Percentiles rank a stretch among this genome's conserved stretches.
These are phyloP conservation scores for Pyrenophora teres DNA, from an alignment of 2,329 filamentous ascomycete genomes.

Conservation along the genomic window DNA sequence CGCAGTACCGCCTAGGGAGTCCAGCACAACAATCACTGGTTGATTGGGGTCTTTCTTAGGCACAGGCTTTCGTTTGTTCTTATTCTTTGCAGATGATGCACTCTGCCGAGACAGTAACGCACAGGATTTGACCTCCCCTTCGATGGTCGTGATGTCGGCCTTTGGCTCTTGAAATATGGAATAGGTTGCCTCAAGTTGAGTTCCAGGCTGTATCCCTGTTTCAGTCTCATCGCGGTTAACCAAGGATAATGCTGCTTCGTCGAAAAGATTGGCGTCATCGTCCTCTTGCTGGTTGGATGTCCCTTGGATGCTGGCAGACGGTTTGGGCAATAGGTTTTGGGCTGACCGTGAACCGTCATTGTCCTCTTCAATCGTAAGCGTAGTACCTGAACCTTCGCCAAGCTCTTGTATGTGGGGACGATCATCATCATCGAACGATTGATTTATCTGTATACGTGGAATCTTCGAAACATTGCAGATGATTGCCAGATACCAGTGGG, in stretches of 20 bases:
- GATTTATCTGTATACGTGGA: slow-evolving; percentile 35
- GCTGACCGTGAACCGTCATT: neutral
- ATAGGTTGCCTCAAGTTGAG: neutral
- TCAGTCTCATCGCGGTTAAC: slow-evolving; percentile 24
- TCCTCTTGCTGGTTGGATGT: slow-evolving; percentile 1
- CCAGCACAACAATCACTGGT: slow-evolving; percentile 80
- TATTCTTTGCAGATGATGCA: slow-evolving; percentile 25
- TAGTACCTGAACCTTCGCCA: neutral
- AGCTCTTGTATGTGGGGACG: neutral
- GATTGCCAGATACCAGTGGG: slow-evolving; percentile 93
- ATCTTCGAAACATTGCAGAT: slow-evolving; percentile 84
- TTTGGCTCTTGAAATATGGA: neutral
- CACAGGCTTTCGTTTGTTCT: slow-evolving; percentile 24
- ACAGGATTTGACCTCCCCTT: slow-evolving; percentile 6
- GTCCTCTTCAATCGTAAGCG: neutral
- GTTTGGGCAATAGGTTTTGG: neutral
- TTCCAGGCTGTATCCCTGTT: neutral
- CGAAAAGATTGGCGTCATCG: slow-evolving; percentile 27
- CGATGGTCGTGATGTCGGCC: neutral
- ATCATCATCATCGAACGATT: slow-evolving; percentile 13
- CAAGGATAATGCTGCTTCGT: slow-evolving; percentile 28
- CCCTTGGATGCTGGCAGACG: neutral
- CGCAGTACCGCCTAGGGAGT: slow-evolving; percentile 72
- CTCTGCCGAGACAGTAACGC: slow-evolving; percentile 9
- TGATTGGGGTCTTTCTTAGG: slow-evolving; percentile 42